Conservation (phyloP, 306 rosid genomes). For the Trifolium pratense region DNA sequence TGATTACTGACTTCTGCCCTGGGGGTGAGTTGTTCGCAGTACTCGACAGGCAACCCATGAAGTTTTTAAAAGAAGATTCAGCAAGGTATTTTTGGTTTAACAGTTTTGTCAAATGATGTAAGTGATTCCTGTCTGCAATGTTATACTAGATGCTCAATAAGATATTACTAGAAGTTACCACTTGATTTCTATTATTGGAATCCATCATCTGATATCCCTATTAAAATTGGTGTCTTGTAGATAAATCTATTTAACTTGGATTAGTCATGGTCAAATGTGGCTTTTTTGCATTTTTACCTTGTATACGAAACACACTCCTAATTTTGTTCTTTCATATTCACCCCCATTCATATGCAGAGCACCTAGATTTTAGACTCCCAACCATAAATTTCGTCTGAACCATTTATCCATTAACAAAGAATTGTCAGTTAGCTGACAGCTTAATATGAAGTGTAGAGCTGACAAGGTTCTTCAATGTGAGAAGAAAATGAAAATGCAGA, state of each 20-base stretch:
- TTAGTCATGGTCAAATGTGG: not conserved
- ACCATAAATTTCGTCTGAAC: too few species aligned
- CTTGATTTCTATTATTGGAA: constrained; percentile 1
- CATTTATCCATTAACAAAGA: not conserved
- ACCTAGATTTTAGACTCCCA: too few species aligned
- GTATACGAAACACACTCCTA: too few species aligned
- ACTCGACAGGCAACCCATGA: constrained; percentile 94
- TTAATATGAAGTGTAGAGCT: not conserved
- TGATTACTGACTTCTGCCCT: constrained; percentile 86
- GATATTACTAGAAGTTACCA: not conserved
- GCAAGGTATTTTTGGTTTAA: constrained; percentile 64
- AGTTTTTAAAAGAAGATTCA: constrained; percentile 82
- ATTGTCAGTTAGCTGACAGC: not conserved
- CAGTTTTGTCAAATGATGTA: constrained; percentile 3
- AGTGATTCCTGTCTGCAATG: not conserved
- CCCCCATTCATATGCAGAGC: too few species aligned
- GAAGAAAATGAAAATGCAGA: too few species aligned
- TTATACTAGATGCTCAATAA: not conserved
- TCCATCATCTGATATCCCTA: constrained; percentile 21
- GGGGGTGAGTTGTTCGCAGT: constrained; percentile 96
- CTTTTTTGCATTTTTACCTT: not conserved
- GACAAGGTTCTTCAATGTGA: not conserved
- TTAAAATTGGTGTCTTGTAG: not conserved
- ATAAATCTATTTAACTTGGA: not conserved
- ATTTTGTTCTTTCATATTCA: too few species aligned